Base-by-base conservation (phyloP, 768 basidiomycete genomes). In the Lentinula boryana region DNA sequence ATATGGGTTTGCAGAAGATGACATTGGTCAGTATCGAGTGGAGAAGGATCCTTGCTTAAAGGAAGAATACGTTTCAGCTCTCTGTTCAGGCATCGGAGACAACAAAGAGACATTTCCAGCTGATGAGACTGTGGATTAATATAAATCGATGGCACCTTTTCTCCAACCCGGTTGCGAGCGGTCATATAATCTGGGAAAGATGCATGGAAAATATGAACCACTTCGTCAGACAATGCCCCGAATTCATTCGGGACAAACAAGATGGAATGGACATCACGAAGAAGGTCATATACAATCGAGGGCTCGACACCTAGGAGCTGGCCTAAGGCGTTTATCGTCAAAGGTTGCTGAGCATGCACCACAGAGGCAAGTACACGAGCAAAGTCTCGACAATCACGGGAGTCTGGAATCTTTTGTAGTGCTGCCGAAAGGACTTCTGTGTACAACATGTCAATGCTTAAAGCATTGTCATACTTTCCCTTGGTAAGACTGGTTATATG, bases 381-480 rank as follows among this genome's bases (percentile, higher is more conserved):
- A 32, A 56, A 56, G 16, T 43, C 40, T 56, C 40, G 40, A 43
- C 55, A 23, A 43, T 56, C 55, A 9, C n/a, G 55, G 13, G 38
- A 15, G 31, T 56, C 55, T 8, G 55, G 41, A 18, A 56, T 56
- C 32, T 56, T 56, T 40, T 43, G n/a, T 10, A 56, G 32, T 40
- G 55, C 55, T 12, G 40, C 55, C 1, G 40, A 43, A 23, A 56
- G 55, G 18, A 56, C 55, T 41, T 56, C 55, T 8, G 55, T 56
- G 16, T 56, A 56, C 55, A 56, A n/a, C 31, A 43, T 56, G 23
- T 56, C 55, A 6, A 56, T 36, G 40, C 55, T 56, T 12, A 56
- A 36, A 23, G 36, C 38, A 32, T 44, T 38, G 8, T 43, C 40
- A 12, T 56, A 27, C 5, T 56, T 23, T 3, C 38, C 38, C 41